Evolutionary conservation across 1,139 yeast species (phyloP).

Genomic region (Meyerozyma athensensis): DNA sequence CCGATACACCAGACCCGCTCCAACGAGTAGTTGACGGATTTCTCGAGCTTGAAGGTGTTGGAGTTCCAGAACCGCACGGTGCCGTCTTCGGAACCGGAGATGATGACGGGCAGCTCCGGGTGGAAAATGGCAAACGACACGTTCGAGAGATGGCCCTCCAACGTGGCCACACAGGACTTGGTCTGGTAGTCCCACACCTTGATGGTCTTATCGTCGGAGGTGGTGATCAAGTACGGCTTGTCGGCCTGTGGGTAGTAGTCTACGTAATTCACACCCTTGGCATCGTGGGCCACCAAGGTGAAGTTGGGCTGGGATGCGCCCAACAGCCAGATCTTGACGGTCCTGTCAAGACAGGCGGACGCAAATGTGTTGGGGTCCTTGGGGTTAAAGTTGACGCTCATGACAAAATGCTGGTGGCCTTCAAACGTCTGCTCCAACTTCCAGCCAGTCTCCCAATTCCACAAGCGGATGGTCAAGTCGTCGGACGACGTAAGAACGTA

Average conservation of each 20-base stretch:
- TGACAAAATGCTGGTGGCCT: slow-evolving; percentile 94
- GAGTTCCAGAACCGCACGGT: slow-evolving; percentile 77
- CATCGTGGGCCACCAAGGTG: slow-evolving; percentile 86
- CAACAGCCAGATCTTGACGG: slow-evolving; percentile 94
- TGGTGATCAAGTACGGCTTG: slow-evolving; percentile 89
- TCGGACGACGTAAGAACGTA: slow-evolving; percentile 86
- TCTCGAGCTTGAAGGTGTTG: slow-evolving; percentile 79
- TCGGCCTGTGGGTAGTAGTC: slow-evolving; percentile 97
- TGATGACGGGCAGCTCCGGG: slow-evolving; percentile 85
- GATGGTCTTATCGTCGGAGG: slow-evolving; percentile 88
- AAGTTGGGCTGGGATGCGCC: slow-evolving; percentile 89
- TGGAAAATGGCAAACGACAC: slow-evolving; percentile 97
- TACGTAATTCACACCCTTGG: slow-evolving; percentile 91
- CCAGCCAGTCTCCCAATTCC: slow-evolving; percentile 98
- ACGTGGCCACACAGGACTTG: slow-evolving; percentile 88
- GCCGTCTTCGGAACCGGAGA: slow-evolving; percentile 82
- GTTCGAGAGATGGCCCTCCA: slow-evolving; percentile 90
- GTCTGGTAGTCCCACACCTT: slow-evolving; percentile 98
- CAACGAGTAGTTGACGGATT: slow-evolving; percentile 82
- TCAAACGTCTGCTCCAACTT: slow-evolving; percentile 83
- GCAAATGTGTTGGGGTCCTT: slow-evolving; percentile 98
- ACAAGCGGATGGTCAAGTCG: slow-evolving; percentile 83
- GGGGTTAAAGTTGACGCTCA: slow-evolving; percentile 93
- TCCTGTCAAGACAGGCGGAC: slow-evolving; percentile 91
- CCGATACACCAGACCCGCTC: slow-evolving; percentile 98